These are phyloP conservation scores for Psilocybe cubensis DNA, from an alignment of 768 basidiomycete genomes.

Conservation along the genomic window DNA sequence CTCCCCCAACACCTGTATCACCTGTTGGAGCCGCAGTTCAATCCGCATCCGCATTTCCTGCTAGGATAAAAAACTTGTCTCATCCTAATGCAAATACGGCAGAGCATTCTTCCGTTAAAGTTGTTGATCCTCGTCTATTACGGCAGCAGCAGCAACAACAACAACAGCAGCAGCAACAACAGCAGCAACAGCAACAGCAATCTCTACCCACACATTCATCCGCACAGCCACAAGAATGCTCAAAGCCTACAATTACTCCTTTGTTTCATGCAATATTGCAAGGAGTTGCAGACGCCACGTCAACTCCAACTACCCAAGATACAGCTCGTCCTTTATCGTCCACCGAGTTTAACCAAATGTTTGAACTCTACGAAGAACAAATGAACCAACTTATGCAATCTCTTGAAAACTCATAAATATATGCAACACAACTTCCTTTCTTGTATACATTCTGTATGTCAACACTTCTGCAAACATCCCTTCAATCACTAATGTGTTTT, in stretches of 20 bases:
- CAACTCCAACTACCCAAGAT: not conserved
- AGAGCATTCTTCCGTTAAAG: no score
- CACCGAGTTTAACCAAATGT: slow-evolving; percentile 24
- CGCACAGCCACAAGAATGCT: not conserved
- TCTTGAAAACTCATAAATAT: slow-evolving; percentile 11
- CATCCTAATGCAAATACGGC: no score
- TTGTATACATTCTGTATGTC: not conserved
- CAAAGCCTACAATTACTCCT: not conserved
- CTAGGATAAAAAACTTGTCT: no score
- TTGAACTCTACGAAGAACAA: slow-evolving; percentile 19
- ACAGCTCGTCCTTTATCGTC: slow-evolving; percentile 12
- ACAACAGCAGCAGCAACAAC: not conserved
- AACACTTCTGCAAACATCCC: not conserved
- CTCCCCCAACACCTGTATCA: not conserved
- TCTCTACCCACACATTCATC: not conserved
- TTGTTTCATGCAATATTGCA: slow-evolving; percentile 16
- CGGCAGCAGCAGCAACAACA: not conserved
- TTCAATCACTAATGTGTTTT: not conserved
- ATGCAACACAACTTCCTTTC: not conserved
- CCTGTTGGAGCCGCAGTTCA: no score
- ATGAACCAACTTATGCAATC: slow-evolving; percentile 13
- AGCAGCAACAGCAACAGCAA: not conserved
- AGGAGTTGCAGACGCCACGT: slow-evolving; percentile 24
- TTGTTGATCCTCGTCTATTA: no score
- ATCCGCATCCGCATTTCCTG: no score